phyloP scores from a whole-genome alignment of 108 stramenopile species.

The Cyclotella cryptica region DNA sequence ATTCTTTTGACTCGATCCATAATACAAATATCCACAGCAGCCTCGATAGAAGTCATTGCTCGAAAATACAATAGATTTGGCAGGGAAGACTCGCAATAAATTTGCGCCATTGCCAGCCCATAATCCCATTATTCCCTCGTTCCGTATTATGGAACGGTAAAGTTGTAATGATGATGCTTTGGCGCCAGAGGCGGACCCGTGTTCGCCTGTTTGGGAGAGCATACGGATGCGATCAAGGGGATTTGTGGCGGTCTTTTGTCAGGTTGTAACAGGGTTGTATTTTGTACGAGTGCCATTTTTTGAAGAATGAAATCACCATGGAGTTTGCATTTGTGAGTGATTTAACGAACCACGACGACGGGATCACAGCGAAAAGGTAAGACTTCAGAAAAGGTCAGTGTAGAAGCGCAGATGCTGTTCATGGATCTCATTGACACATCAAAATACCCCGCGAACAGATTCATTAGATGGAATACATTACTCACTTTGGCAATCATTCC shows the following conservation, averaged over 20 bases:
- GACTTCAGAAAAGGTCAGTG: too few relatives aligned
- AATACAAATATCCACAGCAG: conserved; percentile 43
- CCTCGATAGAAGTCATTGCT: conserved; percentile 80
- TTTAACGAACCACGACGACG: too few relatives aligned
- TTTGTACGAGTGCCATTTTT: neutral
- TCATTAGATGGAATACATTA: too few relatives aligned
- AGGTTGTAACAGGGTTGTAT: neutral
- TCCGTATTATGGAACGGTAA: conserved; percentile 73
- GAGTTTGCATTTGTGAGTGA: neutral
- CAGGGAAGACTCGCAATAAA: conserved; percentile 88
- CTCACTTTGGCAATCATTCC: conserved; percentile 91
- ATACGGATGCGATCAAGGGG: conserved; percentile 91
- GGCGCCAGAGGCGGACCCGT: conserved; percentile 35
- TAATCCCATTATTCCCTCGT: conserved; percentile 85
- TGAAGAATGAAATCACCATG: neutral
- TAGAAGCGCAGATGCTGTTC: too few relatives aligned
- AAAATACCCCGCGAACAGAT: too few relatives aligned
- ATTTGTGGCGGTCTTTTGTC: conserved; percentile 76
- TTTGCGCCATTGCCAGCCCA: conserved; percentile 94
- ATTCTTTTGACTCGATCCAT: conserved; percentile 1
- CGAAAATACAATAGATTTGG: conserved; percentile 84
- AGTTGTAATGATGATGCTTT: conserved; percentile 51
- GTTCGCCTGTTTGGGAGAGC: conserved; percentile 91
- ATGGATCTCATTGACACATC: too few relatives aligned
- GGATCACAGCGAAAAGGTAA: too few relatives aligned